A percentile compares a stretch with the other conserved stretches of the same genome.
These are phyloP conservation scores for Pythium sp. DNA, from an alignment of 352 stramenopile genomes.

Conservation along the genomic window DNA sequence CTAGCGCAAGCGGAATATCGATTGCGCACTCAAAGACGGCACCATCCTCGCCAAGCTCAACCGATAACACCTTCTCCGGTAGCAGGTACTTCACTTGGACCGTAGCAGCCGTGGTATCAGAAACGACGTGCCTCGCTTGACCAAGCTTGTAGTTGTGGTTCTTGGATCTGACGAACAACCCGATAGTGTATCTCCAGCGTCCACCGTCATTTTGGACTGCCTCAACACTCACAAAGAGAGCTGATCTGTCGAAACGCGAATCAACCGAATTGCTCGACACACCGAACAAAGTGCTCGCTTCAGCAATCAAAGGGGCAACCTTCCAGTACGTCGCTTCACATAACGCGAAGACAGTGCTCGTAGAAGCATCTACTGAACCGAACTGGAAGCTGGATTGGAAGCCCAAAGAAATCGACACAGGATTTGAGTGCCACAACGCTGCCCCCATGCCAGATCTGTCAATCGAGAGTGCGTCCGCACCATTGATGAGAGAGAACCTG, in stretches of 20 bases:
- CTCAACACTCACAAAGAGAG: conserved; percentile 38
- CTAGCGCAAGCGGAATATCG: conserved; percentile 50
- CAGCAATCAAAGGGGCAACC: conserved; percentile 43
- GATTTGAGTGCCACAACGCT: conserved; percentile 46
- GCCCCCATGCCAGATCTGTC: conserved; percentile 25
- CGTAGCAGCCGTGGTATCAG: conserved; percentile 12
- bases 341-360: conserved; percentile 49
- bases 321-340: conserved; percentile 74
- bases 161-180: conserved; percentile 41
- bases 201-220: neutral
- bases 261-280: neutral
- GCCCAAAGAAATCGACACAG: conserved; percentile 34
- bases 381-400: conserved; percentile 54
- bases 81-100: conserved; percentile 44
- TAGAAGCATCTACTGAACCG: conserved; percentile 9
- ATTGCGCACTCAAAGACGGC: conserved; percentile 52
- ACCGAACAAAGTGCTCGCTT: conserved; percentile 21
- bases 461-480: conserved; percentile 22
- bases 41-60: conserved; percentile 36
- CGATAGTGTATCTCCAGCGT: conserved; percentile 32
- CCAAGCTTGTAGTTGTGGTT: conserved; percentile 35
- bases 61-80: conserved; percentile 35
- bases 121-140: conserved; percentile 31
- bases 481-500: conserved; percentile 34
- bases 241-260: conserved; percentile 26